A percentile compares a stretch with the other conserved stretches of the same genome.
Conservation (phyloP, 148 eudicot genomes). For the Camellia japonica region DNA sequence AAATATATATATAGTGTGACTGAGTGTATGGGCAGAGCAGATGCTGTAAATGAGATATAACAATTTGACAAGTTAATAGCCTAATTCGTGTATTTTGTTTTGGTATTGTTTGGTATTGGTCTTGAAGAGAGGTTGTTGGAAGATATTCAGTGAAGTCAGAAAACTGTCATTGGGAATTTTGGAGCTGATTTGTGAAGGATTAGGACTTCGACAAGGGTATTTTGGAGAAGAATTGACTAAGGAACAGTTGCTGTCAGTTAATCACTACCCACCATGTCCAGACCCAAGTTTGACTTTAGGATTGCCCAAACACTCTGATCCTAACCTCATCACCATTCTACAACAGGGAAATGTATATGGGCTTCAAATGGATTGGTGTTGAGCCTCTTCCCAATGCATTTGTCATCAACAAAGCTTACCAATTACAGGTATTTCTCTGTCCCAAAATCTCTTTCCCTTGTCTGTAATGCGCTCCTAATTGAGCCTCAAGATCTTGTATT, state of each 20-base stretch:
- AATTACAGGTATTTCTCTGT: slow-evolving; percentile 29
- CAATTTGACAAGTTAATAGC: too few relatives aligned
- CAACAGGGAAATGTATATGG: slow-evolving; percentile 42
- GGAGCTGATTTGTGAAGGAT: slow-evolving; percentile 13
- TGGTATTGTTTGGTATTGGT: too few relatives aligned
- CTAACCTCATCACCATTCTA: slow-evolving; percentile 39
- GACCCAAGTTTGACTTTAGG: slow-evolving; percentile 23
- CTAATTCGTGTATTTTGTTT: too few relatives aligned
- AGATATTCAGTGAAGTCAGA: slow-evolving; percentile 3
- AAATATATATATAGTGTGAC: too few relatives aligned
- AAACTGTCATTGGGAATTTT: neutral
- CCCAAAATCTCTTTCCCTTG: too few relatives aligned
- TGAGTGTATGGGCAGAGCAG: too few relatives aligned
- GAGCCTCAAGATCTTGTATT: too few relatives aligned
- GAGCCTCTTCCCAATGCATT: slow-evolving; percentile 42
- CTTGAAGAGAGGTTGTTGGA: slow-evolving; percentile 12
- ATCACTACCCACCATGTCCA: slow-evolving; percentile 7
- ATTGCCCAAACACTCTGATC: slow-evolving; percentile 33
- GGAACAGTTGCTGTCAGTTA: neutral
- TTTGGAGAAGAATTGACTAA: neutral
- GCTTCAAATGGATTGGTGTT: slow-evolving; percentile 47
- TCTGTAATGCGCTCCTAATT: too few relatives aligned
- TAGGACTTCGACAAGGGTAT: slow-evolving; percentile 15
- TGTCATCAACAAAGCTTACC: slow-evolving; percentile 41
- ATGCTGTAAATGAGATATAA: too few relatives aligned